Evolutionary conservation across 495 filamentous ascomycete species (phyloP).

Genomic region (Daldinia loculata): DNA sequence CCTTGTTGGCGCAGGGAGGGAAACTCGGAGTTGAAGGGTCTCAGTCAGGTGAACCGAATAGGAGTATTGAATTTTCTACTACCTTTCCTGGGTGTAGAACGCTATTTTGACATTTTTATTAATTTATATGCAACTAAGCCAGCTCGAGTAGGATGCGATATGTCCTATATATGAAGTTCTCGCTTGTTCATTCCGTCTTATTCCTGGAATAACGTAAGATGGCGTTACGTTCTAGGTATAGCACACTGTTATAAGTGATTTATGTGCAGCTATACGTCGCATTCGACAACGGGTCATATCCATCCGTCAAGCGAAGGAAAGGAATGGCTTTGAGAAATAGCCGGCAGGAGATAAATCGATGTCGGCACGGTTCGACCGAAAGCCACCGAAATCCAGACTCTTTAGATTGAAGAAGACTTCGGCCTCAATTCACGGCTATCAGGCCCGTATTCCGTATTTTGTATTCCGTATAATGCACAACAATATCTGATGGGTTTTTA

Average conservation of each 20-base stretch:
- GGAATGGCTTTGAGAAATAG: slow-evolving; percentile 27
- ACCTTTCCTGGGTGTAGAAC: no score
- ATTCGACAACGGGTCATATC: slow-evolving; percentile 24
- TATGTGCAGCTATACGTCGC: slow-evolving; percentile 21
- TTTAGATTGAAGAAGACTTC: slow-evolving; percentile 19
- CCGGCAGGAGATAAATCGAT: slow-evolving; percentile 24
- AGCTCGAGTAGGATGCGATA: slow-evolving; percentile 7
- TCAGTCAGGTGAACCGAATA: neutral
- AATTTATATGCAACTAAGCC: neutral
- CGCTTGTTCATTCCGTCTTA: neutral
- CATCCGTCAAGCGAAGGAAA: slow-evolving; percentile 40
- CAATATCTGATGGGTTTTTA: slow-evolving; percentile 6
- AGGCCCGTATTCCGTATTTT: slow-evolving; percentile 40
- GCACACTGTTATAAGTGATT: neutral
- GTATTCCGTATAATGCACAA: slow-evolving; percentile 28
- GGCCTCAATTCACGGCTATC: slow-evolving; percentile 24
- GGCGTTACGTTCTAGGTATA: neutral
- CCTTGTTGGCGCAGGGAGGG: neutral
- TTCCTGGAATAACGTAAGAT: neutral
- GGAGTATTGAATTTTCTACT: neutral
- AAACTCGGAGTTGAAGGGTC: neutral
- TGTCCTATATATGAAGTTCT: neutral
- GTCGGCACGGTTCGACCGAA: slow-evolving; percentile 27
- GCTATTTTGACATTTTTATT: neutral
- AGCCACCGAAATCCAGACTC: slow-evolving; percentile 3